Base-by-base conservation (phyloP, 2,329 filamentous ascomycete genomes). In the Sclerotiophoma versabilis region DNA sequence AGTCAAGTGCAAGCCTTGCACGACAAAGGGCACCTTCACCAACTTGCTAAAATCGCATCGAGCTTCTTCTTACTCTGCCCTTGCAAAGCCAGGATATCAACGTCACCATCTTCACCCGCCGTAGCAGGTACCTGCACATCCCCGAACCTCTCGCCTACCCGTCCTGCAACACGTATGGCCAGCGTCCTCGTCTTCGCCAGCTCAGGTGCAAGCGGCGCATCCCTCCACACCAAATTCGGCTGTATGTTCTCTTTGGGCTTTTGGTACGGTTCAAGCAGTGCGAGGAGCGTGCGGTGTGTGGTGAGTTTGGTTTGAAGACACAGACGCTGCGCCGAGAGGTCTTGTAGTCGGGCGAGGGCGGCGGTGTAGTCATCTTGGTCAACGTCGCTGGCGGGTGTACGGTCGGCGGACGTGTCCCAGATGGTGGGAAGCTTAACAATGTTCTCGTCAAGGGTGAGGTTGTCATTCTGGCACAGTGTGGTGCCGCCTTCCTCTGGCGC, bases 171-270 rank as follows among this genome's bases (percentile, higher is more conserved):
- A 10, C 75, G 55, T 33, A 76, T 71, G 11, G 73, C 71, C 57
- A 92, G 73, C 60, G 87, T 78, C 27, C 86, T 82, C 82, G 88
- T 90, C 58, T 81, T 83, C 70, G 87, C 83, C 49, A 92, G 76
- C 73, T 91, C 88, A 47, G 77, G 77, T 68, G 88, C 87, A 9
- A 92, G 72, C 41, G 86, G 82, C 1, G 87, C 85, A 66, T 88
- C 83, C 26, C 83, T 82, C 44, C 85, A 87, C 1, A 89, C 80
- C 3, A 92, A 72, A 68, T 90, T 91, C 53, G 84, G 82, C 70
- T 92, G 89, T 33, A 85, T 74, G 63, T 59, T 73, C 58, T 61
- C 75, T 61, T 65, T 73, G 27, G 83, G 80, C 22, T 80, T 71
- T 25, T 76, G 67, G 48, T 88, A 81, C 0, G 84, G 84, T 27